Conservation (phyloP, 768 basidiomycete genomes). For the Ramaria sp. region DNA sequence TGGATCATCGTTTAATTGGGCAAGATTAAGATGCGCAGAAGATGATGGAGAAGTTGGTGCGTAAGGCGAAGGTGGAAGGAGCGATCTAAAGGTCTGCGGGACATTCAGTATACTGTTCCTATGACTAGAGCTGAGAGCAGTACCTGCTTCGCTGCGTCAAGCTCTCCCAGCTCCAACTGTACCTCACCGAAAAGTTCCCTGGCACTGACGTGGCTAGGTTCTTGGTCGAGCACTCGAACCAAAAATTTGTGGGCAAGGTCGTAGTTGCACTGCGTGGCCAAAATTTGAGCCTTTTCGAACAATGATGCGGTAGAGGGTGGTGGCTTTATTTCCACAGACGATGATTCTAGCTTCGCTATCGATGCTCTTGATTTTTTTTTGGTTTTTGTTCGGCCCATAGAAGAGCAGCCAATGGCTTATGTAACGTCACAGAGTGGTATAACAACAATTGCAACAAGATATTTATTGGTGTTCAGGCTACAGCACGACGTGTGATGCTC, state of each 20-base stretch:
- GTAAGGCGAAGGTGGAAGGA: conserved; percentile 48
- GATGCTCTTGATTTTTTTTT: not conserved
- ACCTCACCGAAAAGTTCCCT: conserved; percentile 74
- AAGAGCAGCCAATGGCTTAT: too few species aligned
- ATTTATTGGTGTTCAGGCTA: too few species aligned
- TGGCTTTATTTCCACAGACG: conserved; percentile 17
- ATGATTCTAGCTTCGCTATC: not conserved
- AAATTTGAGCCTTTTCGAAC: conserved; percentile 66
- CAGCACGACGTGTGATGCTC: too few species aligned
- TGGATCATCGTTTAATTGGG: conserved; percentile 77
- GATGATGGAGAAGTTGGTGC: conserved; percentile 52
- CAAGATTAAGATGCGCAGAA: conserved; percentile 82
- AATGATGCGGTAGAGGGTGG: conserved; percentile 41
- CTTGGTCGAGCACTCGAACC: conserved; percentile 51
- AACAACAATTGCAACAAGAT: too few species aligned
- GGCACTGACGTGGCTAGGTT: conserved; percentile 53
- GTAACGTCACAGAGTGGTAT: too few species aligned
- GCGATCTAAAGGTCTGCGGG: conserved; percentile 48
- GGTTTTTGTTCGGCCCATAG: conserved; percentile 9
- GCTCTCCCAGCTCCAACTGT: conserved; percentile 68
- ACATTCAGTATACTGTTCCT: not conserved
- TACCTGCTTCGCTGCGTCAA: conserved; percentile 62
- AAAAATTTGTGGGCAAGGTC: conserved; percentile 68
- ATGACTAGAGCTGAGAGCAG: conserved; percentile 10
- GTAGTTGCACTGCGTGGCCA: conserved; percentile 79